A percentile compares a stretch with the other conserved stretches of the same genome.
These are phyloP conservation scores for Helenozyma rhizophorensis DNA, from an alignment of 805 yeast species.

Conservation along the genomic window DNA sequence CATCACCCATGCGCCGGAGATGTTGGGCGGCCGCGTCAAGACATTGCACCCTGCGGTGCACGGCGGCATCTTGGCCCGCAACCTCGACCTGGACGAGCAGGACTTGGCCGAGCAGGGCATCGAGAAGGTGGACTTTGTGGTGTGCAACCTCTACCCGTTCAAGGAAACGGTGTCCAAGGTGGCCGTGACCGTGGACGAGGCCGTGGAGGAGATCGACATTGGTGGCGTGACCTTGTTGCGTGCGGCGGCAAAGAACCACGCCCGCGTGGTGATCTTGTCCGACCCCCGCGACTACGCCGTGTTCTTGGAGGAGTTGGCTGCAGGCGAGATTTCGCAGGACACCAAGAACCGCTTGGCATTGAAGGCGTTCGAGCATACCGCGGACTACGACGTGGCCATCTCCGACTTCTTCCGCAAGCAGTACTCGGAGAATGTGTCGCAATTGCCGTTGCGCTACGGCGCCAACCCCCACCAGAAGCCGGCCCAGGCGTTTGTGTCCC, in stretches of 20 bases:
- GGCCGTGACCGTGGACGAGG: conserved; percentile 93
- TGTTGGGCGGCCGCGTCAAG: conserved; percentile 98
- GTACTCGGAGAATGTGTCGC: conserved; percentile 84
- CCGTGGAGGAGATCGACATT: conserved; percentile 97
- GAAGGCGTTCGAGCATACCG: conserved; percentile 98
- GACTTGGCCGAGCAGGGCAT: conserved; percentile 87
- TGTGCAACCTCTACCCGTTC: conserved; percentile 97
- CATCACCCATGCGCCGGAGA: conserved; percentile 97
- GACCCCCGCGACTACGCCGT: conserved; percentile 92
- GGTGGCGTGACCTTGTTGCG: conserved; percentile 95
- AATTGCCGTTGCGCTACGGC: conserved; percentile 94
- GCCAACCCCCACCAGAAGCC: conserved; percentile 99
- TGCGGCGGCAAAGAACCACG: conserved; percentile 98
- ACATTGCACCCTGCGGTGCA: conserved; percentile 98
- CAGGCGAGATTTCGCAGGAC: conserved; percentile 67
- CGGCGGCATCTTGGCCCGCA: conserved; percentile 94
- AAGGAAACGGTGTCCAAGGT: conserved; percentile 94
- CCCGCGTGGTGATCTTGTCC: conserved; percentile 90
- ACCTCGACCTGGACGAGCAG: conserved; percentile 83
- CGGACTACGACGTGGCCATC: conserved; percentile 93
- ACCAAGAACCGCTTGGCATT: conserved; percentile 83
- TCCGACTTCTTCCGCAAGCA: conserved; percentile 97
- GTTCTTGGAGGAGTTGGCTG: conserved; percentile 75
- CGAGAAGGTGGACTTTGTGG: conserved; percentile 94
- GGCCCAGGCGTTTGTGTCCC: conserved; percentile 89